Conservation (phyloP, 2,329 filamentous ascomycete species). For the Pseudocercospora musae region DNA sequence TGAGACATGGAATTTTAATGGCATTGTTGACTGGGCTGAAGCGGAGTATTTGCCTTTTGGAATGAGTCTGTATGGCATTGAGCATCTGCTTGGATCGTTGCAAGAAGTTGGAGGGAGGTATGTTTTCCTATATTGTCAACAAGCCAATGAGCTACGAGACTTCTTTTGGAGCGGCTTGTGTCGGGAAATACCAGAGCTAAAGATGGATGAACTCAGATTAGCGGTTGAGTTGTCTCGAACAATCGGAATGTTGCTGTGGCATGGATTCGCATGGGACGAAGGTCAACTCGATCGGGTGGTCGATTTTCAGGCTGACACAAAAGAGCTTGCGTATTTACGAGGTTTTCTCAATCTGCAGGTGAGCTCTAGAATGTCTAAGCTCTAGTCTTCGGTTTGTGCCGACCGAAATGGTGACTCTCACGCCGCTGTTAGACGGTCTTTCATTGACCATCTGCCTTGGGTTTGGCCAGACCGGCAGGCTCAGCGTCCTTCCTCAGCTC, state of each 20-base stretch:
- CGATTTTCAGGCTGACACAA: conserved; percentile 50
- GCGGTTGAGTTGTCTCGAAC: conserved; percentile 46
- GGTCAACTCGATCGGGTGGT: conserved; percentile 59
- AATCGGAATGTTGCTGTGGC: conserved; percentile 60
- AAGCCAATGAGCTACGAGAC: conserved; percentile 43
- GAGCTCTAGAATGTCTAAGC: not conserved
- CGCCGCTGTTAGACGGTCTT: not conserved
- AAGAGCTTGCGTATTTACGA: conserved; percentile 54
- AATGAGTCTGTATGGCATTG: conserved; percentile 58
- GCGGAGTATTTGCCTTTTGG: conserved; percentile 61
- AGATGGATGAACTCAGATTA: conserved; percentile 27
- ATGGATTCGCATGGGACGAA: conserved; percentile 53
- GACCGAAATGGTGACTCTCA: not conserved
- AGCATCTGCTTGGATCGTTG: conserved; percentile 56
- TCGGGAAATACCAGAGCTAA: conserved; percentile 38
- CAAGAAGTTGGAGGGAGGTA: not conserved
- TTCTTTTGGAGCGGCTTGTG: conserved; percentile 51
- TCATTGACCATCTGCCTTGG: conserved; percentile 43
- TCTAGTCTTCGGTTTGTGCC: not conserved
- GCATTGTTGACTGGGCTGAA: conserved; percentile 64
- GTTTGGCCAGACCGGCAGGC: conserved; percentile 50
- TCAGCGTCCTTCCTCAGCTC: conserved; percentile 55
- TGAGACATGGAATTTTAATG: conserved; percentile 46
- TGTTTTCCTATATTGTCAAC: conserved; percentile 44
- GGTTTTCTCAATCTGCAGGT: conserved; percentile 32